A percentile compares a stretch with the other conserved stretches of the same genome.
These are phyloP conservation scores for Corymbia calophylla DNA, from an alignment of 441 rosid species.

Conservation along the genomic window DNA sequence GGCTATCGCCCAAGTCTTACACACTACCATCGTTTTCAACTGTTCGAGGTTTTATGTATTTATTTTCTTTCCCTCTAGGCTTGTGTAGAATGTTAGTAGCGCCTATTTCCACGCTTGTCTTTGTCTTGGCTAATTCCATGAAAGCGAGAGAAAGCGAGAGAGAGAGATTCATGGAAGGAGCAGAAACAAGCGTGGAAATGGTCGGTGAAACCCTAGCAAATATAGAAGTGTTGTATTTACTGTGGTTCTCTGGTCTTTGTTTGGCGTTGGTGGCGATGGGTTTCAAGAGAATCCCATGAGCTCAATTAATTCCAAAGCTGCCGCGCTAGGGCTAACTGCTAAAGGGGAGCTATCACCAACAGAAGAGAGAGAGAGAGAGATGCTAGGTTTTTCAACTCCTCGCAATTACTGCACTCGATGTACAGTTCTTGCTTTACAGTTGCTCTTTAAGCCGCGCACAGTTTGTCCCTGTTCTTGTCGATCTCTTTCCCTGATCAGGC, in stretches of 20 bases:
- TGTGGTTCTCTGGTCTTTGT: neutral
- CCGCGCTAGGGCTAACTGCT: neutral
- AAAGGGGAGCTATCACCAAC: neutral
- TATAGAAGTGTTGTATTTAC: neutral
- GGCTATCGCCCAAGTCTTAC: neutral
- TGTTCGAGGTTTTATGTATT: neutral
- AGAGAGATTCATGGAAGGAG: neutral
- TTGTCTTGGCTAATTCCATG: neutral
- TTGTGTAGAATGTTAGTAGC: neutral
- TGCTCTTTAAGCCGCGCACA: neutral
- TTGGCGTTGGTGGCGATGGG: neutral
- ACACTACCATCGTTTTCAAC: neutral
- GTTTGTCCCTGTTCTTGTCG: neutral
- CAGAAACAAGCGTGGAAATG: conserved; percentile 51
- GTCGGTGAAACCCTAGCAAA: neutral
- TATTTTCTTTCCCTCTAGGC: neutral
- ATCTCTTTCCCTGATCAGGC: neutral
- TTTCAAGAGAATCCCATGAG: conserved; percentile 41
- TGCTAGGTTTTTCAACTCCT: neutral
- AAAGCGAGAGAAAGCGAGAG: neutral
- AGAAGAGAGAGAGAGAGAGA: neutral
- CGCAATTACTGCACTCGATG: neutral
- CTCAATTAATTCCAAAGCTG: conserved; percentile 17
- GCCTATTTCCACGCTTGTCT: conserved; percentile 47
- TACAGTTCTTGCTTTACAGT: neutral